A percentile compares a stretch with the other conserved stretches of the same genome.
Evolutionary conservation across 169 alveolate genomes (phyloP).

Genomic region (Toxoplasma gondii): DNA sequence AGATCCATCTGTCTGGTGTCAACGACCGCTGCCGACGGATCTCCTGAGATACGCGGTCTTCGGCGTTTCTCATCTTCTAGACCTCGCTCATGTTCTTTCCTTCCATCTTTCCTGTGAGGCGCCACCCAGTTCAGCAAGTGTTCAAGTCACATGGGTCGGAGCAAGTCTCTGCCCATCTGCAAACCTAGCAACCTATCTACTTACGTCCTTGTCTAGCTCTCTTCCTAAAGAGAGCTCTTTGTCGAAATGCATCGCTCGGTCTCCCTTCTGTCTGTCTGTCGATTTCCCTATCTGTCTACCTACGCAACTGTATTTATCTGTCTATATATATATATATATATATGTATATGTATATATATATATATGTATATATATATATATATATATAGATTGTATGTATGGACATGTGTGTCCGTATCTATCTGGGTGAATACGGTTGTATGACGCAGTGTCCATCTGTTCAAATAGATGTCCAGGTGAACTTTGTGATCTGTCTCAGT

Average conservation of each 20-base stretch:
- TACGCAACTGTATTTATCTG: too few relatives aligned
- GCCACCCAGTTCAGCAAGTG: not conserved
- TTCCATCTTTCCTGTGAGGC: not conserved
- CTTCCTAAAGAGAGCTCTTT: not conserved
- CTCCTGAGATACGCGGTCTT: conserved; percentile 61
- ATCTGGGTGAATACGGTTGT: too few relatives aligned
- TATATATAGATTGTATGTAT: not conserved
- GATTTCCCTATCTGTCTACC: too few relatives aligned
- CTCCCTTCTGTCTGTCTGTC: too few relatives aligned
- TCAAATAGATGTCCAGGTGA: too few relatives aligned
- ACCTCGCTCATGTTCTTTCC: conserved; percentile 37
- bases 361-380: not conserved
- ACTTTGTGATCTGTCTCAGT: too few relatives aligned
- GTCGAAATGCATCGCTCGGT: too few relatives aligned
- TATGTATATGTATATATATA: too few relatives aligned
- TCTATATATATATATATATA: too few relatives aligned
- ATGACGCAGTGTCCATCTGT: too few relatives aligned
- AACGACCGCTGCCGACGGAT: conserved; percentile 61
- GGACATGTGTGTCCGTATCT: too few relatives aligned
- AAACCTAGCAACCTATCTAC: not conserved
- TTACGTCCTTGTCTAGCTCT: not conserved
- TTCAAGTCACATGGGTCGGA: not conserved
- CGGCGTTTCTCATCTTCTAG: conserved; percentile 33
- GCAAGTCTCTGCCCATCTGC: not conserved
- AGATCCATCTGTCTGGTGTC: conserved; percentile 60